Evolutionary conservation across 1,139 yeast genomes (phyloP), one percentile per base, ranked within the genome.

Genomic region (Hansenula lynferdii): DNA sequence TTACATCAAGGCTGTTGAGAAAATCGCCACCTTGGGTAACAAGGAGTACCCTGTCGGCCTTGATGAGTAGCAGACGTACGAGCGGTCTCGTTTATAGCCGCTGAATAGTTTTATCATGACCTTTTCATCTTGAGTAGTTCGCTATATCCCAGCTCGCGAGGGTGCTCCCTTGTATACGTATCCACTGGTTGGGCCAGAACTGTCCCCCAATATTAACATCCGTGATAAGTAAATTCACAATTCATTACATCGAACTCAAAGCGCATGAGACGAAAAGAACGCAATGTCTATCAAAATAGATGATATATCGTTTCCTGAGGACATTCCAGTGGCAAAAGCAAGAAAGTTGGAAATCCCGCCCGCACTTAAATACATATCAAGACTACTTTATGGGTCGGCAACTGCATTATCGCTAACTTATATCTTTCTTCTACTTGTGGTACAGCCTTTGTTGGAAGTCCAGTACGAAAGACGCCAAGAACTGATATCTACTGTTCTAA

Each of bases 401-500:
- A 38, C 56, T 2, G 42, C 48, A 2, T 40, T 55, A 10, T 53
- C 64, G 2, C 26, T 58, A 1, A 34, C 47, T 2, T 64, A 60
- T 34, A 34, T 50, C 12, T 11, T 56, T 2, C 42, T 49, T 14
- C 40, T 53, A 12, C 35, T 52, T 11, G 41, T 56, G 2, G 34
- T 64, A 3, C 59, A 59, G 31, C 69, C 69, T 1, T 37, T 53
- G 8, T 38, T 64, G 8, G 55, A 52, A 14, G 40, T 48, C 2
- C 61, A 56, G 18, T 58, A 49, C 38, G 46, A 48, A 4, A 62
- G 64, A 47, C 47, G 68, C 24, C 26, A 42, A 2, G 57, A 57
- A 3, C 43, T 60, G 14, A 38, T 50, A 10, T 41, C 45, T 3
- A 32, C 28, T 10, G 43, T 51, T 2, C 40, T 63, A 3, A 30